A percentile compares a stretch with the other conserved stretches of the same genome.
Conservation (phyloP, 2,329 filamentous ascomycete genomes). For the Trichoderma afroharzianum region DNA sequence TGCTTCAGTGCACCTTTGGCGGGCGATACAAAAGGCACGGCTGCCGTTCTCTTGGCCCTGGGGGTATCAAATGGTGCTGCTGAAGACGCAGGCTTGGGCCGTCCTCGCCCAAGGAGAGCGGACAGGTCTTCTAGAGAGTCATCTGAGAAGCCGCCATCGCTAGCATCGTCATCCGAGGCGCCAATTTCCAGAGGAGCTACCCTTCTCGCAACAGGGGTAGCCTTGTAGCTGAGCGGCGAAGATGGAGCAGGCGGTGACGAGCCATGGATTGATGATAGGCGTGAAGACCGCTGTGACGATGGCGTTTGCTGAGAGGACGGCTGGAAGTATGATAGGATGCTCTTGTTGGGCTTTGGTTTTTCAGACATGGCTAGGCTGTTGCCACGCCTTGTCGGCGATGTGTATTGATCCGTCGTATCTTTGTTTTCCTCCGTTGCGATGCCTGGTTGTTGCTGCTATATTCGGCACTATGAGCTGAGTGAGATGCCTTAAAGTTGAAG, state of each 20-base stretch:
- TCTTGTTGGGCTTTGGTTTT: conserved; percentile 27
- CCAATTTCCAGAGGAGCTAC: conserved; percentile 45
- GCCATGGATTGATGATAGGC: conserved; percentile 19
- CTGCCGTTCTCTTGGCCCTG: conserved; percentile 44
- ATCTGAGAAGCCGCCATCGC: conserved; percentile 51
- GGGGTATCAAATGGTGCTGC: conserved; percentile 38
- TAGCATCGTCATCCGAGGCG: conserved; percentile 69
- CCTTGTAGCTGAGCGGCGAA: conserved; percentile 26
- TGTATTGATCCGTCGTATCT: not conserved
- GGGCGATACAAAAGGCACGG: conserved; percentile 43
- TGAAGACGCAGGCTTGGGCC: conserved; percentile 22
- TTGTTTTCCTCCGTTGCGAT: not conserved
- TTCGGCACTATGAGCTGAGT: not conserved
- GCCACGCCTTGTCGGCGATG: not conserved
- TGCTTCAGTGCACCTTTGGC: conserved; percentile 52
- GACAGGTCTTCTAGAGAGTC: conserved; percentile 55
- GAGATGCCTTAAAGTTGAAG: not conserved
- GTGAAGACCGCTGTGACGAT: conserved; percentile 12
- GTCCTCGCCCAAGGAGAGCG: conserved; percentile 29
- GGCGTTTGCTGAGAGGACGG: conserved; percentile 20
- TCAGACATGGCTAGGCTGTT: not conserved
- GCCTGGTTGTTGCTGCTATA: not conserved
- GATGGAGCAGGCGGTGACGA: conserved; percentile 24
- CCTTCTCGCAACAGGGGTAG: conserved; percentile 23
- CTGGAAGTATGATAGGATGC: conserved; percentile 40